Evolutionary conservation across 108 stramenopile species (phyloP), one percentile per base, ranked within the genome.

Genomic region (Skeletonema potamos): DNA sequence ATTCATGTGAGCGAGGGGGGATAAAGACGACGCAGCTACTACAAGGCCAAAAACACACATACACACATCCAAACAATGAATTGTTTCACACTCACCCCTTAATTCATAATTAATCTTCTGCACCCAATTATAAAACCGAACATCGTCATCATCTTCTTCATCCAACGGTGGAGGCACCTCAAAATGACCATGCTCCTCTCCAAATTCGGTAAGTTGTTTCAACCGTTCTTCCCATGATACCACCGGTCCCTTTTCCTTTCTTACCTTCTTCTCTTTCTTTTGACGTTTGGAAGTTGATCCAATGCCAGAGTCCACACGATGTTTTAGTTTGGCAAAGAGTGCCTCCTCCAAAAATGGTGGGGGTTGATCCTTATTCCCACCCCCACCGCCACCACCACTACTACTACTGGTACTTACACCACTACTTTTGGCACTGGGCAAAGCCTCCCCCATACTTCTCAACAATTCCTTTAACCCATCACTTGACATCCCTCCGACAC

Each of bases 211-310:
- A 27, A 72, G 72, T 33, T 73, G 62, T 15, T 57, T 27, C n/a
- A 57, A 64, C 28, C 72, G 62, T 39, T 73, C 62, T 11, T 73
- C 72, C 72, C 72, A 73, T 32, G 54, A 54, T 27, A 55, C 61
- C 1, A 33, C 13, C 29, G 56, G 44, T 27, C 62, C 59, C 61
- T 62, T 39, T 3, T 54, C 39, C 39, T 41, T 41, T 13, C 39
- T 6, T 2, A 41, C 6, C 13, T 41, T 41, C 39, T 10, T 41
- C 13, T 11, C 13, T 41, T 41, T 41, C 13, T 41, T 41, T 13
- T 41, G 39, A 41, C 39, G 10, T 41, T 41, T 41, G 39, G 39
- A 4, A 32, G 39, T 41, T 2, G 39, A 41, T 41, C 39, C 39
- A 2, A 41, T 41, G 2, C 39, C 39, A 13, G 39, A 13, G 11